Base-by-base conservation (phyloP, 805 yeast species). In the Alloascoidea hylecoeti region DNA sequence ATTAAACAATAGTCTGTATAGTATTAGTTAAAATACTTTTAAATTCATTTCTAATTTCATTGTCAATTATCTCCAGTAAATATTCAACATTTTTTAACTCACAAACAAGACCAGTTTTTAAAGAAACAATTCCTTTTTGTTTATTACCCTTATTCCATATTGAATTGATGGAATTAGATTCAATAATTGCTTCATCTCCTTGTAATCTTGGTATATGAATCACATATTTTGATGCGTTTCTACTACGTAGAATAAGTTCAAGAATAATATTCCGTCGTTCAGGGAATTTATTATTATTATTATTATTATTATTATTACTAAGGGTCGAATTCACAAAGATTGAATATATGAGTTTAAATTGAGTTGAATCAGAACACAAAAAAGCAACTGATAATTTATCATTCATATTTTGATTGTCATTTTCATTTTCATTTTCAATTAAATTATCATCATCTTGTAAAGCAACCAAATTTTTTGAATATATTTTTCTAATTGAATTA, bases 221-320 rank as follows among this genome's bases (percentile, higher is more conserved):
- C 65, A 19, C 75, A 60, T 3, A 56, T 40, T 15, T 60, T 61
- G 0, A 70, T 57, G 18, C 72, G 51, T 5, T 56, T 54, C 23
- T 55, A 47, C 43, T 68, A 59, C 42, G 61, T 62, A 14, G 48
- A 47, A 42, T 59, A 62, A 39, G 52, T 12, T 43, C 46, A 12
- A n/a, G 19, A 17, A 18, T 38, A 18, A 30, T 37, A 16, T 43
- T 18, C 4, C 51, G 42, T 34, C 44, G 30, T 9, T 9, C 9
- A 9, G n/a, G n/a, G n/a, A 9, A 9, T 23, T n/a, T 23, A 9
- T 9, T 23, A n/a, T 23, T 23, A n/a, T 23, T 23, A n/a, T 23
- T 23, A 9, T 9, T 23, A 9, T 23, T 9, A 9, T 23, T 23
- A 9, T 23, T 9, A 9, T 9, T 23, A 9, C 30, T 9, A 23